phyloP scores from a whole-genome alignment of 2,329 filamentous ascomycete species.

The Erysiphe neolycopersici region DNA sequence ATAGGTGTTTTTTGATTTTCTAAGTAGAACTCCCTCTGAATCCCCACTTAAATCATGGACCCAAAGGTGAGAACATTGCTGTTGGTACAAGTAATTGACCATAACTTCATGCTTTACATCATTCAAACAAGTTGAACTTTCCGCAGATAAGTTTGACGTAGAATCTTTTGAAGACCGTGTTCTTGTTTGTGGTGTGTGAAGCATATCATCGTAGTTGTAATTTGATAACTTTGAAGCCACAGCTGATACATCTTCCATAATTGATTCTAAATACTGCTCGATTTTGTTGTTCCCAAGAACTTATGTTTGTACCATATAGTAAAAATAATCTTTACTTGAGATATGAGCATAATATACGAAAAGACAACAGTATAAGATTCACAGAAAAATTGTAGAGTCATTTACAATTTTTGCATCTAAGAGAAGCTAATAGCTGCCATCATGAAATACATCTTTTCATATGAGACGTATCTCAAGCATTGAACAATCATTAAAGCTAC shows the following conservation, averaged over 20 bases:
- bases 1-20: conserved; percentile 40
- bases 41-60: conserved; percentile 41
- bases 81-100: conserved; percentile 61
- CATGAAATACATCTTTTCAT: no score
- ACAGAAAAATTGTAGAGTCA: no score
- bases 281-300: conserved; percentile 30
- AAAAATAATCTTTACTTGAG: no score
- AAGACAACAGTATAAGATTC: no score
- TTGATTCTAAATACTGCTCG: conserved; percentile 5
- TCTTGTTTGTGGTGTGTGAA: conserved; percentile 22
- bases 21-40: conserved; percentile 44
- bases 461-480: no score
- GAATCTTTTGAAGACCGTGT: conserved; percentile 26
- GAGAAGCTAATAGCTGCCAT: no score
- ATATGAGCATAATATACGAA: no score
- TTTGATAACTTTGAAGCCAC: conserved; percentile 4
- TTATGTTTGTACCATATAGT: no score
- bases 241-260: conserved; percentile 7
- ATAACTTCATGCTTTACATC: conserved; percentile 62
- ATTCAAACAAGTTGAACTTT: conserved; percentile 31
- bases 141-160: conserved; percentile 18
- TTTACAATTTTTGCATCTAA: no score
- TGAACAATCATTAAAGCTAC: no score
- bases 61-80: conserved; percentile 51
- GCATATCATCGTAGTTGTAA: conserved; percentile 19